A percentile compares a stretch with the other conserved stretches of the same genome.
Evolutionary conservation across 305 asterid species (phyloP).

Genomic region (Coffea humblotiana): DNA sequence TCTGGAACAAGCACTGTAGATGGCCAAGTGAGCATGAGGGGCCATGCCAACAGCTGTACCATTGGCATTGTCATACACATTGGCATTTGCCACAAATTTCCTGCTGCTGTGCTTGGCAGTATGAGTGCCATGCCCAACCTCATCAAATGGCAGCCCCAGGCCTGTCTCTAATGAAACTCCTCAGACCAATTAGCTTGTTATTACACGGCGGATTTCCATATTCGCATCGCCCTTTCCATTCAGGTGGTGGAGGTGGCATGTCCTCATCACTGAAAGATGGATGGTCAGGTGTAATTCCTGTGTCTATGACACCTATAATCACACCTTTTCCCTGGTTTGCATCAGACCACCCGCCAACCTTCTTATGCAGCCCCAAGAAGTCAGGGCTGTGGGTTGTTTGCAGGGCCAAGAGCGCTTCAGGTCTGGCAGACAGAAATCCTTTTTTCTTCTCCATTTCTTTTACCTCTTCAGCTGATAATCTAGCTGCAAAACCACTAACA

Average conservation of each 20-base stretch:
- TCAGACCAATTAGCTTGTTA: conserved; percentile 19
- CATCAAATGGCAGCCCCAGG: neutral
- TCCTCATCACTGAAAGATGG: conserved; percentile 17
- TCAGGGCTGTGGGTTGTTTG: conserved; percentile 15
- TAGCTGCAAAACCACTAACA: conserved; percentile 17
- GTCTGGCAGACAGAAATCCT: neutral
- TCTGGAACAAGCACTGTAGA: conserved; percentile 8
- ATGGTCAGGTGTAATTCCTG: neutral
- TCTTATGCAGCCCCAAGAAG: conserved; percentile 9
- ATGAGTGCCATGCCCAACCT: conserved; percentile 10
- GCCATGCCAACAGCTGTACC: conserved; percentile 27
- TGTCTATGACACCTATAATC: conserved; percentile 14
- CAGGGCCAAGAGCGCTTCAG: neutral
- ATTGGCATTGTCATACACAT: conserved; percentile 13
- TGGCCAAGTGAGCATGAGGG: conserved; percentile 25
- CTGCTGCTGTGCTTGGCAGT: conserved; percentile 20
- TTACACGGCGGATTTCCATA: conserved; percentile 4
- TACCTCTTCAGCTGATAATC: neutral
- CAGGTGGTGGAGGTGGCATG: conserved; percentile 17
- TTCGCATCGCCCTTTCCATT: conserved; percentile 21
- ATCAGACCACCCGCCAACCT: neutral
- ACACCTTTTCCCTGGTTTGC: conserved; percentile 14
- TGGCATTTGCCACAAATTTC: conserved; percentile 10
- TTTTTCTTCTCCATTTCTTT: conserved; percentile 7
- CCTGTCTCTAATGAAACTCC: neutral